Evolutionary conservation across 352 stramenopile genomes (phyloP), one percentile per base, ranked within the genome.

Genomic region (Thalassiosira hispida): DNA sequence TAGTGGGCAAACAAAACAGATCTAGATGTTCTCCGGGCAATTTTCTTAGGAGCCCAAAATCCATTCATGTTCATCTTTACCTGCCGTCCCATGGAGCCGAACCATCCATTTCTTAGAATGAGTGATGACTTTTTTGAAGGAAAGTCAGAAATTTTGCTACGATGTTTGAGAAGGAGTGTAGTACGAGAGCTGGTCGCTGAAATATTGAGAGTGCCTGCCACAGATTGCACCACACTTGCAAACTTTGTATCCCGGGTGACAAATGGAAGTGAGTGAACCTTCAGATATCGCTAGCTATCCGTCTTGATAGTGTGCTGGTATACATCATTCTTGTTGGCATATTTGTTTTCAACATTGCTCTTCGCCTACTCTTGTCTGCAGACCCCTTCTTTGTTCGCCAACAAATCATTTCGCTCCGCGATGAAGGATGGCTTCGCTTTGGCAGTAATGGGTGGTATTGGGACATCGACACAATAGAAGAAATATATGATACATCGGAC

Each of bases 61-160:
- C 61, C 61, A 4, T 70, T 70, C 22, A 33, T 70, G n/a, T 60
- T 70, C 61, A 53, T 70, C 61, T 70, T 70, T 29, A 70, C 61
- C 8, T 70, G 57, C 29, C 42, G 61, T 14, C 61, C 61, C 20
- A 27, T 70, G 14, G 0, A 49, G 23, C n/a, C 14, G 29, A 31
- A 57, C 31, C 61, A 70, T 60, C 61, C 44, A 11, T 70, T 70
- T 49, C 22, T 59, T 33, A 31, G 60, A 49, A 25, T 70, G 11
- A 33, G 56, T 60, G n/a, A 60, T 0, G 14, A 44, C 33, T 33
- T 59, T 8, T 27, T 31, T 23, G 33, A 49, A 16, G 29, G n/a
- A 8, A 33, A 33, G 33, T 31, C 31, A 18, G 33, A 66, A 66
- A 66, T 66, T 53, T 9, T n/a, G 7, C 35, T 66, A 16, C 27